Base-by-base conservation (phyloP, 2,329 filamentous ascomycete species). In the Arthroderma sp. region DNA sequence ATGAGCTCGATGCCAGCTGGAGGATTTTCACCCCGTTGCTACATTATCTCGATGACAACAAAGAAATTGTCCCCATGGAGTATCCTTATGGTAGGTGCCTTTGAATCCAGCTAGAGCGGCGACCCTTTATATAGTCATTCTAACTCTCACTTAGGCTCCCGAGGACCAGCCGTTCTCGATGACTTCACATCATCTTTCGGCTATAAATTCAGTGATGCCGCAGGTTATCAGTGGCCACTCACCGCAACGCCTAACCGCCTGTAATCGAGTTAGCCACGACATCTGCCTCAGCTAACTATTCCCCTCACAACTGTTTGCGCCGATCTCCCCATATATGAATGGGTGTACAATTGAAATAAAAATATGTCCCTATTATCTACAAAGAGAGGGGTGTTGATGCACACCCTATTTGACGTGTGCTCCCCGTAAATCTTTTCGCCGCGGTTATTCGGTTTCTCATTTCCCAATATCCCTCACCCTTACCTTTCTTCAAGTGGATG, bases 61-160 rank as follows among this genome's bases (percentile, higher is more conserved):
- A 95, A 81, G 93, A 98, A 77, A 97, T 98, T 64, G 88, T 95
- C 60, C 93, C 93, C 25, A 98, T 98, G 93, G 91, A 96, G 70
- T 98, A 98, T 77, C 91, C 94, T 64, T 98, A 98, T 71, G 93
- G 93, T 96, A 77, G 77, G 87, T 73, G 33, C n/a, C 15, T 15
- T 15, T 37, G 35, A 15, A 43, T 33, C 28, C 9, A 37, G 6
- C 52, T 43, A 17, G 25, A 4, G 37, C 19, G 23, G 15, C 43
- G 19, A 55, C 43, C 38, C 11, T 55, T 54, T 51, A 54, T 15
- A 28, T 43, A 1, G 5, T 28, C 31, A 25, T 52, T 54, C 37
- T 33, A 55, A 37, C 52, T 35, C 21, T 9, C 17, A 19, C 21
- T 9, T 65, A 98, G 93, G 93, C 65, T 98, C 93, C 60, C 91